Evolutionary conservation across 208 protist genomes (phyloP).

Genomic region (Wallacemonas sp.): DNA sequence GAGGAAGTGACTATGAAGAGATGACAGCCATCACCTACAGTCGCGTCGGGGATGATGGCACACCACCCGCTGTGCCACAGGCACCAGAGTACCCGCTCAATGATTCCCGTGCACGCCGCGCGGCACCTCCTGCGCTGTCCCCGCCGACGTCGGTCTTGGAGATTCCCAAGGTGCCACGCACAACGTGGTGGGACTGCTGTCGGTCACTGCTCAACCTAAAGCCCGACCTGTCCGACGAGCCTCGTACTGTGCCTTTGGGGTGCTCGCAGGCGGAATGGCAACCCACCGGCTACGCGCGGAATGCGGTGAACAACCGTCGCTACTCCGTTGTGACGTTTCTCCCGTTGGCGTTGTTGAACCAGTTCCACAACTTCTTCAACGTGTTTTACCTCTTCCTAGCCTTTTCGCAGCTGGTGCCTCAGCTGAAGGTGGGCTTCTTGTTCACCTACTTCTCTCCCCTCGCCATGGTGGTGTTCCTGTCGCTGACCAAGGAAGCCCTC

Average conservation of each 20-base stretch:
- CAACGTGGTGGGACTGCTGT: slow-evolving; percentile 8
- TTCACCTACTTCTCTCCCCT: slow-evolving; percentile 96
- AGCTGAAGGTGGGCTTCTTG: slow-evolving; percentile 89
- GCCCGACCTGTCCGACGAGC: slow-evolving; percentile 20
- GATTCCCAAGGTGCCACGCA: background rate
- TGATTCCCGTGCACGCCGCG: background rate
- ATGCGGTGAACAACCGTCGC: slow-evolving; percentile 82
- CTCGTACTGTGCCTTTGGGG: slow-evolving; percentile 51
- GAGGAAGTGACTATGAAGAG: background rate
- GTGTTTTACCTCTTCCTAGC: slow-evolving; percentile 86
- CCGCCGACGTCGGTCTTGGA: background rate
- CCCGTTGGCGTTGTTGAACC: slow-evolving; percentile 66
- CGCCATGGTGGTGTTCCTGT: slow-evolving; percentile 87
- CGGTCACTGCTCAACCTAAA: slow-evolving; percentile 30
- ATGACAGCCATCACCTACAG: background rate
- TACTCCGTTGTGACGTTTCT: slow-evolving; percentile 83
- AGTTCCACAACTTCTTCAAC: slow-evolving; percentile 85
- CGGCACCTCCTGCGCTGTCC: background rate
- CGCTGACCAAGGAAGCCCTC: slow-evolving; percentile 92
- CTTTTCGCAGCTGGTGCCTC: slow-evolving; percentile 78
- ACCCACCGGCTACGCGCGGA: slow-evolving; percentile 43
- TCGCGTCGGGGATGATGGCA: background rate
- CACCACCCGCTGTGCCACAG: background rate
- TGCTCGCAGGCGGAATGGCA: slow-evolving; percentile 39
- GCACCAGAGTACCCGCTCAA: too few relatives aligned